Evolutionary conservation across 257 asterid genomes (phyloP).

Genomic region (Paraleonurus japonicus): DNA sequence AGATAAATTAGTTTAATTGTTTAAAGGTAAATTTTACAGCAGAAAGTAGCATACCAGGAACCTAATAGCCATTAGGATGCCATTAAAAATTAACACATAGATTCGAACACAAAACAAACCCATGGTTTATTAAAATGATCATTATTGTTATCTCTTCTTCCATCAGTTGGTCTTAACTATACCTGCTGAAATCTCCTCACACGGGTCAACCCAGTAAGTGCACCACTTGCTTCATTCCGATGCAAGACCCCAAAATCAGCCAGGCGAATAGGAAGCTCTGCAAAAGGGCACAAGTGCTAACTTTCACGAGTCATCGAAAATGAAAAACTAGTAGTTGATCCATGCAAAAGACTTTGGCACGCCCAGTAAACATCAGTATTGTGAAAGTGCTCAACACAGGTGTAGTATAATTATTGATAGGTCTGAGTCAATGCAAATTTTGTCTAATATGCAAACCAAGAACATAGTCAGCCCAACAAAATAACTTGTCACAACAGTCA

Average conservation of each 20-base stretch:
- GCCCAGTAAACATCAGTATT: background rate
- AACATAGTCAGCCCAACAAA: background rate
- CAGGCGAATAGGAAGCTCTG: conserved; percentile 95
- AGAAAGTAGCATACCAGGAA: conserved; percentile 2
- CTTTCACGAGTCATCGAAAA: background rate
- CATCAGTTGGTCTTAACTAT: conserved; percentile 2
- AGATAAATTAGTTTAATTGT: background rate
- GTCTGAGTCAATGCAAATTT: background rate
- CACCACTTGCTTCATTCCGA: conserved; percentile 98
- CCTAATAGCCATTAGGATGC: background rate
- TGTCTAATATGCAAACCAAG: conserved; percentile 14
- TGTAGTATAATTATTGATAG: no score
- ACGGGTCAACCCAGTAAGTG: conserved; percentile 96
- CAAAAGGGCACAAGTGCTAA: conserved; percentile 24
- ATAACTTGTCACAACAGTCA: background rate
- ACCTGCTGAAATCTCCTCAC: conserved; percentile 99
- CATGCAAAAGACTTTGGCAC: background rate
- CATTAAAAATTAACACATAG: conserved; percentile 9
- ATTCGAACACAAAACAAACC: background rate
- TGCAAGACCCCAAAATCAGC: conserved; percentile 99
- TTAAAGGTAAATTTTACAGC: conserved; percentile 5
- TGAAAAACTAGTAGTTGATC: background rate
- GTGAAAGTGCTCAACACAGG: background rate
- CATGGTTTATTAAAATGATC: background rate
- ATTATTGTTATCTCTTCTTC: conserved; percentile 10